Evolutionary conservation across 176 grass and related monocot species (phyloP), one percentile per base, ranked within the genome.

Genomic region (Musa troglodytarum): DNA sequence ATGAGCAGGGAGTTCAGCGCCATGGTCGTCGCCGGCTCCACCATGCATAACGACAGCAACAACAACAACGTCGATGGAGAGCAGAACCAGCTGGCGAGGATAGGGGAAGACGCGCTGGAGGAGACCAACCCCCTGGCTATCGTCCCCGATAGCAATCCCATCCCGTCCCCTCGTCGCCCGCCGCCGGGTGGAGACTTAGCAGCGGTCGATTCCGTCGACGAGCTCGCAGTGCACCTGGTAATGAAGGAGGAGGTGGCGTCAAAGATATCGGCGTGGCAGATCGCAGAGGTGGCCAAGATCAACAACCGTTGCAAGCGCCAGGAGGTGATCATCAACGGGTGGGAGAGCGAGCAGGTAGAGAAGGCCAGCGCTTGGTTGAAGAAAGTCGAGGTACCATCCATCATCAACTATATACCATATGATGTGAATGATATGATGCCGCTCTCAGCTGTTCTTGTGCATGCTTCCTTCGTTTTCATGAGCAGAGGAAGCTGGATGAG

Each of bases 11-110:
- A 92, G 82, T 92, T 89, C 82, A 86, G 82, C 34, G 75, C 87
- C 82, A 89, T 92, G 74, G 89, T 92, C 69, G 87, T 85, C 65
- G 89, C 87, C 65, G 87, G 90, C 77, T 83, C 87, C 76, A 93
- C 84, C 77, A 80, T 63, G 65, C 81, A 64, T 2, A 12, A 87
- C 74, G 65, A 54, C 76, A 73, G 77, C 43, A 1, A 1, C 49
- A 16, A 9, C 8, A 10, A 5, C 34, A 22, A 15, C 51, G 7
- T 29, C 12, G n/a, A 52, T 12, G 70, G 53, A 13, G 65, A 6
- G 75, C n/a, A 34, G 74, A 76, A 82, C 77, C 78, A 43, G 4
- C 34, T 86, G 16, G 43, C 66, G 66, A 72, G 71, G 51, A 85
- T 85, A 80, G 82, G 89, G 2, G 89, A 91, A 68, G 68, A 88